A percentile compares a stretch with the other conserved stretches of the same genome.
Evolutionary conservation across 2,329 filamentous ascomycete genomes (phyloP).

Genomic region (Juglanconis sp.): DNA sequence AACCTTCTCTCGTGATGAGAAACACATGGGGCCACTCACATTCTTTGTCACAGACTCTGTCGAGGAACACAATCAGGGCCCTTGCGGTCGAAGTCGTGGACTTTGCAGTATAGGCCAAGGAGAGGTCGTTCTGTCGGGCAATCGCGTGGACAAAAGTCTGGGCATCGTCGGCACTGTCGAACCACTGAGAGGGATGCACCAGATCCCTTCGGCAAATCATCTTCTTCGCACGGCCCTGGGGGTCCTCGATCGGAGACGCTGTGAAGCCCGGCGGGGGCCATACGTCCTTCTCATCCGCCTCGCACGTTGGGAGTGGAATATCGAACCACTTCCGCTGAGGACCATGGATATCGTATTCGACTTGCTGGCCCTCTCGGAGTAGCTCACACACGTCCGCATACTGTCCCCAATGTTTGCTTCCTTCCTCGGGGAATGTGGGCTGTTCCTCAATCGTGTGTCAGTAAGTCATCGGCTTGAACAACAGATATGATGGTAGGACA

Average conservation of each 20-base stretch:
- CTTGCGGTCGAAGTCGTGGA: too few relatives aligned
- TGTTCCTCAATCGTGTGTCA: too few relatives aligned
- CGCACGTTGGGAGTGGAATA: background rate
- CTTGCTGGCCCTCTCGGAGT: background rate
- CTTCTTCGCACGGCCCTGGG: background rate
- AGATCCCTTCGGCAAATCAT: background rate
- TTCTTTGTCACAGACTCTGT: background rate
- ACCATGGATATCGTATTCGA: background rate
- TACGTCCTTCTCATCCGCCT: background rate
- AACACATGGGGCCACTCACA: background rate
- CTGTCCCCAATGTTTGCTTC: too few relatives aligned
- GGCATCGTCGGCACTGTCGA: background rate
- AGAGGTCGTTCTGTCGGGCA: background rate
- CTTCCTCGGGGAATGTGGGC: too few relatives aligned
- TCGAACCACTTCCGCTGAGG: background rate
- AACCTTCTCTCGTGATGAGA: too few relatives aligned
- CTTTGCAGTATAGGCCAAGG: background rate
- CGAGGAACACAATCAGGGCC: background rate
- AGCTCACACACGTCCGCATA: background rate
- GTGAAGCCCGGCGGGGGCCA: background rate
- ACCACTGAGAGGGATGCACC: background rate
- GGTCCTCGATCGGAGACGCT: background rate
- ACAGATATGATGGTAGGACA: too few relatives aligned
- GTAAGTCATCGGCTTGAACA: too few relatives aligned
- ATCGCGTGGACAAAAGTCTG: background rate